Base-by-base conservation (phyloP, 176 grass and related monocot species). In the Oryza australiensis region DNA sequence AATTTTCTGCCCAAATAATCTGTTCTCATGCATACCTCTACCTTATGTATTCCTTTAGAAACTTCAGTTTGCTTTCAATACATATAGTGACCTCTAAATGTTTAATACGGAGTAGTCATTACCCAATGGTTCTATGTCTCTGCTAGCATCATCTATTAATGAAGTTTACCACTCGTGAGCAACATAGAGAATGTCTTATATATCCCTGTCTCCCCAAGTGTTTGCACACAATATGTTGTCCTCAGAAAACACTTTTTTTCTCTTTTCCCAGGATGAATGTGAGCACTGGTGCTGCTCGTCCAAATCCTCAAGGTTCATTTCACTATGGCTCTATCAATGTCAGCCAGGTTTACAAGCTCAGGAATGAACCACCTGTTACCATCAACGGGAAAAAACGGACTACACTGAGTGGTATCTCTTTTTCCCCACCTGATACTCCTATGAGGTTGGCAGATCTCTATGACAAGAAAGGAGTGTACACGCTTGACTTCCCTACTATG, bases 221-320 rank as follows among this genome's bases (percentile, higher is more conserved):
- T 14, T 46, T 46, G 43, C 13, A 46, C 41, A 43, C 5, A 43
- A 12, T 46, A 46, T 46, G 43, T 46, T 46, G 13, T 46, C 43
- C 43, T 46, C 12, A 46, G 3, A 46, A 46, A 46, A 46, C 43
- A 15, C 43, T 46, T 15, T 12, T 0, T 15, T 51, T 20, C 69
- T 49, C 29, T 16, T 35, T 80, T 81, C 40, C 16, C 66, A 98
- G 95, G 85, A 95, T 92, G 75, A 98, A 98, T 77, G 84, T 91
- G 66, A 90, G 66, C 72, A 80, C 96, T 26, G 93, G 96, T 55
- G 96, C 96, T 81, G 96, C 96, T 72, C 92, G 96, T 27, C 96
- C 96, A 1, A 98, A 98, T 63, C 96, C 96, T 69, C 96, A 98
- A 86, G 96, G 96, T 68, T 98, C 96, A 15, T 98, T 95, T 72